These are phyloP conservation scores for Artemisia annua DNA, from an alignment of 129 eudicot genomes.

Conservation along the genomic window DNA sequence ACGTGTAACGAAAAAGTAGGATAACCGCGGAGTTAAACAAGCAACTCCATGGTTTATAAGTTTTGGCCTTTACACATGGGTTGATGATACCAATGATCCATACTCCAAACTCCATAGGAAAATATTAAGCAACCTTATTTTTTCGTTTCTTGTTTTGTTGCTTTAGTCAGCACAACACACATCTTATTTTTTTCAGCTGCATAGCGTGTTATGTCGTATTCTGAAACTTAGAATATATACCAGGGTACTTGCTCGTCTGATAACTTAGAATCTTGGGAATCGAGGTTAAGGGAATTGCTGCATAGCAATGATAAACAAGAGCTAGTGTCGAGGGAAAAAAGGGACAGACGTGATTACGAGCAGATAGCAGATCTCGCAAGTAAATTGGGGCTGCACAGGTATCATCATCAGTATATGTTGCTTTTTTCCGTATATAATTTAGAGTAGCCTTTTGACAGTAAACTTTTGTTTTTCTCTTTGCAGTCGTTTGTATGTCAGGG, in stretches of 20 bases:
- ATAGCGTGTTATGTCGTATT: not conserved
- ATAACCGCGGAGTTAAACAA: not conserved
- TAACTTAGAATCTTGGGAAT: conserved; percentile 47
- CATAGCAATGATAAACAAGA: conserved; percentile 46
- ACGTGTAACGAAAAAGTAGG: too few species aligned
- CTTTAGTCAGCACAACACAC: not conserved
- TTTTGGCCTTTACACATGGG: not conserved
- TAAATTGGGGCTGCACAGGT: conserved; percentile 68
- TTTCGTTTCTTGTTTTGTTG: not conserved
- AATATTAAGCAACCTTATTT: not conserved
- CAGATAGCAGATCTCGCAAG: conserved; percentile 64
- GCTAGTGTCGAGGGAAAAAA: conserved; percentile 63
- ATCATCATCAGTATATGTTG: not conserved
- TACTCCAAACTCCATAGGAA: not conserved
- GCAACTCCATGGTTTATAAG: not conserved
- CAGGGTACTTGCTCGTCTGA: conserved; percentile 43
- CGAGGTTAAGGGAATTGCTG: conserved; percentile 35
- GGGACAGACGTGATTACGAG: conserved; percentile 60
- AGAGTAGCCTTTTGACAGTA: conserved; percentile 4
- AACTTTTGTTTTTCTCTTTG: conserved; percentile 5
- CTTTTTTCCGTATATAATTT: conserved; percentile 1
- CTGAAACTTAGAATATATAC: not conserved
- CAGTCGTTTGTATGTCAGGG: conserved; percentile 76
- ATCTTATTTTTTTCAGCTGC: not conserved
- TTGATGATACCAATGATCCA: conserved; percentile 10